Base-by-base conservation (phyloP, 371 early-diverging fungal genomes). In the Gilbertella persicaria region DNA sequence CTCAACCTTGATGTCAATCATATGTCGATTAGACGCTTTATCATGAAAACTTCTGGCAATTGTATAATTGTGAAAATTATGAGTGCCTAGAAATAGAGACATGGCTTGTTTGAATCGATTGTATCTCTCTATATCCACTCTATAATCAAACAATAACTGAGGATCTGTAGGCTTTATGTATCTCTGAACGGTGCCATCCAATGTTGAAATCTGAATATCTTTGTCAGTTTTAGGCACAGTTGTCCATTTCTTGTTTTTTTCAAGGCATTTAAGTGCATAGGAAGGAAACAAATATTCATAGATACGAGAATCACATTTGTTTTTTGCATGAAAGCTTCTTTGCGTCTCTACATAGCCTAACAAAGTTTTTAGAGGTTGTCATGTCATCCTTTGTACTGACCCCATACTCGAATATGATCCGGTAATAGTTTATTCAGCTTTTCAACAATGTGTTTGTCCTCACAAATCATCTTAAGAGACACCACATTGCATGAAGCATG, bases 201-300 rank as follows among this genome's bases (percentile, higher is more conserved):
- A 73, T 0, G 60, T 67, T 0, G 66, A 60, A 13, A 75, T 54
- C 29, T 66, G 71, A 24, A 66, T 58, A 48, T 66, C 57, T 8
- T 48, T 63, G 1, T 40, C 38, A 24, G 64, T 39, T 16, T 51
- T 45, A 9, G 50, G 52, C 16, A 50, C 42, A 14, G 39, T 36
- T 8, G 41, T 45, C 21, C 49, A 50, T 41, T 59, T 39, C 9
- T 47, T 64, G 9, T 50, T 13, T 26, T 69, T 51, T 19, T 71
- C 30, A 0, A 50, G 14, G 14, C 75, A 75, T 49, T 79, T 58
- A 28, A 97, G 74, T 23, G 93, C 82, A 66, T 92, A 96, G 1
- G 96, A 95, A 0, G 99, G 99, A 45, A 99, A 58, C 17, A 97
- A 72, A 68, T 99, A 99, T 72, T 99, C 98, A 71, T 99, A 99